These are phyloP conservation scores for Talinum fruticosum DNA, from an alignment of 148 eudicot genomes.

Conservation along the genomic window DNA sequence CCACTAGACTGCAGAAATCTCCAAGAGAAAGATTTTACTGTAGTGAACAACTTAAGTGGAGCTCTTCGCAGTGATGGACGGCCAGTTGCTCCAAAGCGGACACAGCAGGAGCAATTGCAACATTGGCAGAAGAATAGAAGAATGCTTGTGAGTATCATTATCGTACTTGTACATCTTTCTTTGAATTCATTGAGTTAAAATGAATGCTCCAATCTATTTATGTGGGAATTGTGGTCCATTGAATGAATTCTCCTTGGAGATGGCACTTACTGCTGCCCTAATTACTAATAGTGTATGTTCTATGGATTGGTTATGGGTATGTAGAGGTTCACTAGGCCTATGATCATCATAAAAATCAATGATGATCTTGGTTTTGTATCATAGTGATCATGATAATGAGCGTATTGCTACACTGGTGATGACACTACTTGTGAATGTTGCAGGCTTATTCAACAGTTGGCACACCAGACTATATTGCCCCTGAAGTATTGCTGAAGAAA, in stretches of 20 bases:
- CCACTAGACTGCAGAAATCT: slow-evolving; percentile 88
- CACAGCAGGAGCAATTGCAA: slow-evolving; percentile 91
- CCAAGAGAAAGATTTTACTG: slow-evolving; percentile 87
- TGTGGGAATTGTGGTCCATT: background rate
- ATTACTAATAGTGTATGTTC: background rate
- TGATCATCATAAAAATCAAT: background rate
- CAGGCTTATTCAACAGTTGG: slow-evolving; percentile 99
- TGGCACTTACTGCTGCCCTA: background rate
- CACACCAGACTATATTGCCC: slow-evolving; percentile 98
- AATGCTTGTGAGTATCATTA: slow-evolving; percentile 72
- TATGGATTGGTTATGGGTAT: background rate
- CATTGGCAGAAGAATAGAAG: slow-evolving; percentile 98
- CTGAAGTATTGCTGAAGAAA: slow-evolving; percentile 95
- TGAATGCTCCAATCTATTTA: background rate
- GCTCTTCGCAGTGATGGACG: slow-evolving; percentile 94
- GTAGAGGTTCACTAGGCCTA: background rate
- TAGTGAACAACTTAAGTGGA: slow-evolving; percentile 64
- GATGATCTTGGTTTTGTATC: background rate
- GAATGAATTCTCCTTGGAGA: background rate
- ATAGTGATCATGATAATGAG: background rate
- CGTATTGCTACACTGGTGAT: slow-evolving; percentile 5
- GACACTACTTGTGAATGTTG: slow-evolving; percentile 25
- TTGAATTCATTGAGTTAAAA: background rate
- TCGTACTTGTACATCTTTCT: background rate
- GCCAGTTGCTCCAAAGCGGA: slow-evolving; percentile 74